phyloP scores from a whole-genome alignment of 1,139 yeast genomes.

The Pichia cactophila region DNA sequence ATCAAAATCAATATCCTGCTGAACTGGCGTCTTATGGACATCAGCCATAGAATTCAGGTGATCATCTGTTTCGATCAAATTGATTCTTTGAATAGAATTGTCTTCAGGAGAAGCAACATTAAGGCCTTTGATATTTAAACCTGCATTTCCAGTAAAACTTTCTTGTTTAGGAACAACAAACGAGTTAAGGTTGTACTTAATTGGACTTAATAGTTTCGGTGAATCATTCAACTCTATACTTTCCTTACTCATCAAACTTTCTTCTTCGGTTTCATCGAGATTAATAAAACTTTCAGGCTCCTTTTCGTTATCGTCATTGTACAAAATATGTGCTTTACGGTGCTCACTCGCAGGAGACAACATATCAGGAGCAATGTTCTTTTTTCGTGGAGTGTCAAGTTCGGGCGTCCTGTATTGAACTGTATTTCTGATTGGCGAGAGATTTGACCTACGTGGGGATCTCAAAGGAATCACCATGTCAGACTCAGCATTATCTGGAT shows the following conservation, averaged over 20 bases:
- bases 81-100: neutral
- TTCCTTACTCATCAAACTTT: constrained; percentile 11
- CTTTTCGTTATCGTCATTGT: constrained; percentile 9
- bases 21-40: constrained; percentile 2
- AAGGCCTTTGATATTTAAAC: constrained; percentile 10
- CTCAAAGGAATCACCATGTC: constrained; percentile 14
- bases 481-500: constrained; percentile 1
- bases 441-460: constrained; percentile 15
- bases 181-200: constrained; percentile 6
- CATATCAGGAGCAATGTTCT: constrained; percentile 3
- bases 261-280: constrained; percentile 20
- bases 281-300: constrained; percentile 22
- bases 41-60: neutral
- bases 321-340: constrained; percentile 13
- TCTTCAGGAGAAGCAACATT: neutral
- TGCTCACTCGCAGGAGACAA: constrained; percentile 7
- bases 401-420: constrained; percentile 18
- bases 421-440: constrained; percentile 15
- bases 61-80: neutral
- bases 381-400: constrained; percentile 13
- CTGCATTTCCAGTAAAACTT: neutral
- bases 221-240: neutral
- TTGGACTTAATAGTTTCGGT: constrained; percentile 11
- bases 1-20: neutral
- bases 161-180: neutral